Percentiles rank a stretch among this genome's conserved stretches.
Evolutionary conservation across 2,329 filamentous ascomycete species (phyloP).

Genomic region (Tolypocladium ophioglossoides): DNA sequence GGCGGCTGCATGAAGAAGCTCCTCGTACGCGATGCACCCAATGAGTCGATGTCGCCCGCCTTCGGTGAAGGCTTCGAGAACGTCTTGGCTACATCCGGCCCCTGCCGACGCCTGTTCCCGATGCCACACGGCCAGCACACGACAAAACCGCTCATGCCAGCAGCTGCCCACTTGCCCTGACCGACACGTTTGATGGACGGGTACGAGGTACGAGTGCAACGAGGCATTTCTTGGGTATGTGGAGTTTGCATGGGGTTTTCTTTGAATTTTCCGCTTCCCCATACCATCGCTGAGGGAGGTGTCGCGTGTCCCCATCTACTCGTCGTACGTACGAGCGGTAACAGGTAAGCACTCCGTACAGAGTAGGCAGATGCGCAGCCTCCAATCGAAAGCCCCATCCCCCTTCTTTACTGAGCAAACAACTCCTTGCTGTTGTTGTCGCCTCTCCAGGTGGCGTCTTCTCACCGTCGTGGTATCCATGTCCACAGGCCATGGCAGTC

Average conservation of each 20-base stretch:
- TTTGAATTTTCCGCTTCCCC: background rate
- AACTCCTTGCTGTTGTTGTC: too few relatives aligned
- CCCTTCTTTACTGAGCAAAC: too few relatives aligned
- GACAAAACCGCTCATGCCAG: background rate
- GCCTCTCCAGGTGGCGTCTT: too few relatives aligned
- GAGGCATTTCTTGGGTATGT: background rate
- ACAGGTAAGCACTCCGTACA: too few relatives aligned
- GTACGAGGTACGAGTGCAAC: background rate
- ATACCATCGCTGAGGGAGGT: background rate
- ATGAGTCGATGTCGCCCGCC: background rate
- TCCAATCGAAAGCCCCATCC: too few relatives aligned
- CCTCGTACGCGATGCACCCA: background rate
- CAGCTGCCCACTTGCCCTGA: background rate
- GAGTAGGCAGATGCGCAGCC: too few relatives aligned
- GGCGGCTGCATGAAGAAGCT: background rate
- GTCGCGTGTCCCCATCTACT: background rate
- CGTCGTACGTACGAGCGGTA: too few relatives aligned
- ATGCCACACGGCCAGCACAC: too few relatives aligned
- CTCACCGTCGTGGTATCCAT: too few relatives aligned
- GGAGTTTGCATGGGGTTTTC: background rate
- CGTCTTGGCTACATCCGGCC: background rate
- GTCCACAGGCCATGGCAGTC: too few relatives aligned
- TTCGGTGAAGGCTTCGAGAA: conserved; percentile 2
- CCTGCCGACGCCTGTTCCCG: background rate
- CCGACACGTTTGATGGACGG: background rate